Base-by-base conservation (phyloP, 2,329 filamentous ascomycete species). In the Colletotrichum endophyticum region DNA sequence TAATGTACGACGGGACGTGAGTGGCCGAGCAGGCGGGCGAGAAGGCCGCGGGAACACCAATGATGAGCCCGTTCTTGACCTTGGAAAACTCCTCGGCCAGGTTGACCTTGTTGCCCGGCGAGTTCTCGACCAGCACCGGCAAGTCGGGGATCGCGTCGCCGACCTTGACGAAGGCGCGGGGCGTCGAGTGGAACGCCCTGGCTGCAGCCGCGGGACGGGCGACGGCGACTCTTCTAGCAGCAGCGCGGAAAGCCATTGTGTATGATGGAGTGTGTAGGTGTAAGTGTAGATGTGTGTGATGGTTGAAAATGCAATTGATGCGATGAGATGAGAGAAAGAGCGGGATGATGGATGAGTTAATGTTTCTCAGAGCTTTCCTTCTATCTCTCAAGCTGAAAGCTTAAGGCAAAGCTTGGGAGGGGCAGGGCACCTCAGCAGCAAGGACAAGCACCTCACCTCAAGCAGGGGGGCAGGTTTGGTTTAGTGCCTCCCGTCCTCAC, bases 31-130 rank as follows among this genome's bases (percentile, higher is more conserved):
- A 91, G 32, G 87, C 88, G 30, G 87, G 86, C 2, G 89, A 91
- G 86, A 95, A 96, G 72, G 95, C 95, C 67, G 94, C 95, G 2
- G 95, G 95, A 34, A 97, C 94, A 78, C 95, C 95, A 80, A 99
- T 91, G 83, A 99, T 94, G 81, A 98, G 86, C 74, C 95, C 95
- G 82, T 95, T 94, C 78, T 91, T 92, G 56, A 79, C 76, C 78
- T 89, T 89, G 77, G 84, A 83, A 78, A 98, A 90, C 87, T 98
- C 95, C 78, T 94, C 91, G 80, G 94, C 92, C 76, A 99, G 90
- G 86, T 95, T 96, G 85, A 99, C 92, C 86, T 96, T 97, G 90
- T 96, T 98, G 77, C 95, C 95, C 1, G 96, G 96, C n/a, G 94
- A 96, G 86, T 91, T 91, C 87, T 99, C 95, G 79, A 93, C 93